Evolutionary conservation across 108 stramenopile genomes (phyloP).

Genomic region (Bacterosira constricta): DNA sequence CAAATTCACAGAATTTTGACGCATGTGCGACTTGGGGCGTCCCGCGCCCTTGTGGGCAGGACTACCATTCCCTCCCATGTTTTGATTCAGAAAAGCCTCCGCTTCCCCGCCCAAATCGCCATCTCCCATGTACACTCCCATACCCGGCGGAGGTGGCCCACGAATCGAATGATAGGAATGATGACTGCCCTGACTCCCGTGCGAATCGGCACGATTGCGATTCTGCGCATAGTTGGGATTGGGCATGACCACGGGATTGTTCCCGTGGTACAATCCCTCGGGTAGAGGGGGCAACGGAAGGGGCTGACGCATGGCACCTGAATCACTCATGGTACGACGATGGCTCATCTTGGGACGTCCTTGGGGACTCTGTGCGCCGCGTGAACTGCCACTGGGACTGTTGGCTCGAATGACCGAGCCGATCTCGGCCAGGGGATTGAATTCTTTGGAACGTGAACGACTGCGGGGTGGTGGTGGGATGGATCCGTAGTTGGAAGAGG

Average conservation of each 20-base stretch:
- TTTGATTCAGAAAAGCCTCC: constrained; percentile 15
- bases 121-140: constrained; percentile 21
- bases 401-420: constrained; percentile 29
- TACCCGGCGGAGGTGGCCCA: constrained; percentile 2
- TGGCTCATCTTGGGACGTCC: constrained; percentile 6
- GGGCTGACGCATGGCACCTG: constrained; percentile 4
- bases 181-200: background rate
- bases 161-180: background rate
- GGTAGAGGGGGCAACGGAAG: constrained; percentile 7
- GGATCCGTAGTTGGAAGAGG: constrained; percentile 8
- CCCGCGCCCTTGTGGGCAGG: background rate
- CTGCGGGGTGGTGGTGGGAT: background rate
- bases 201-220: constrained; percentile 7
- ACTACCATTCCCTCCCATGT: constrained; percentile 20
- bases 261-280: background rate
- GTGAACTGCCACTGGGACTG: background rate
- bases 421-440: constrained; percentile 35
- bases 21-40: constrained; percentile 65
- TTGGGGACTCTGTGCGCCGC: background rate
- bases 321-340: constrained; percentile 34
- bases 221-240: background rate
- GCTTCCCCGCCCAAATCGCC: constrained; percentile 12
- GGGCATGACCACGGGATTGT: background rate
- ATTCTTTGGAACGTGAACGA: constrained; percentile 17
- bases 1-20: constrained; percentile 74